phyloP scores from a whole-genome alignment of 352 stramenopile genomes.

The Elongisporangium undulatum region DNA sequence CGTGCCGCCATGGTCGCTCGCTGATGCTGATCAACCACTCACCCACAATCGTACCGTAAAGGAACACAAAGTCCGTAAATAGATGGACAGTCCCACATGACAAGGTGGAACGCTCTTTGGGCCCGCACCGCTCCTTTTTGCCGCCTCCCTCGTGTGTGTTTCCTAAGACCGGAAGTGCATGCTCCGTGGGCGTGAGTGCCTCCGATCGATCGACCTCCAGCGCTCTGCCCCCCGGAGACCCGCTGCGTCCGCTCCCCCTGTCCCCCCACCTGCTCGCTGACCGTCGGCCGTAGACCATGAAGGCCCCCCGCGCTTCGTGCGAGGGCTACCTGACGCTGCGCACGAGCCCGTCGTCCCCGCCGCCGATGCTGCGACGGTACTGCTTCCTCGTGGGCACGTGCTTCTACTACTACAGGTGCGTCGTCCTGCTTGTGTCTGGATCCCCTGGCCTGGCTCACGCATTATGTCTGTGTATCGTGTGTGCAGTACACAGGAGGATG shows the following conservation, averaged over 20 bases:
- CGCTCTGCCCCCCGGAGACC: not conserved
- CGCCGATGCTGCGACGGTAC: conserved; percentile 83
- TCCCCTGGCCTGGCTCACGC: not conserved
- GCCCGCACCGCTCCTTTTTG: not conserved
- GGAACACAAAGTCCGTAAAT: not conserved
- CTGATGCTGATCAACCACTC: not conserved
- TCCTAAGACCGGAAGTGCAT: not conserved
- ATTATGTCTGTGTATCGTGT: conserved; percentile 1
- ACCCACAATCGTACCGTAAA: not conserved
- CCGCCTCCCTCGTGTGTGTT: not conserved
- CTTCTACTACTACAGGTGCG: conserved; percentile 80
- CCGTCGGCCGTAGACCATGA: conserved; percentile 40
- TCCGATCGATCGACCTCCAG: not conserved
- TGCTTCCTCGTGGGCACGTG: conserved; percentile 86
- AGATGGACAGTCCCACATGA: not conserved
- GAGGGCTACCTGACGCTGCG: conserved; percentile 85
- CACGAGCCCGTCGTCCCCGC: conserved; percentile 81
- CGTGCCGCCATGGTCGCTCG: too few relatives aligned
- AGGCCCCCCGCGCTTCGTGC: conserved; percentile 73
- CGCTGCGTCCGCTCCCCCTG: not conserved
- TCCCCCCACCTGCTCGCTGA: not conserved
- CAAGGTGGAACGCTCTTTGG: not conserved
- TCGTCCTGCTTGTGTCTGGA: not conserved
- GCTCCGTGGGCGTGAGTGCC: not conserved
- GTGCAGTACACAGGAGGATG: conserved; percentile 83